These are phyloP conservation scores for Sporothrix dimorphospora DNA, from an alignment of 2,329 filamentous ascomycete genomes.

Conservation along the genomic window DNA sequence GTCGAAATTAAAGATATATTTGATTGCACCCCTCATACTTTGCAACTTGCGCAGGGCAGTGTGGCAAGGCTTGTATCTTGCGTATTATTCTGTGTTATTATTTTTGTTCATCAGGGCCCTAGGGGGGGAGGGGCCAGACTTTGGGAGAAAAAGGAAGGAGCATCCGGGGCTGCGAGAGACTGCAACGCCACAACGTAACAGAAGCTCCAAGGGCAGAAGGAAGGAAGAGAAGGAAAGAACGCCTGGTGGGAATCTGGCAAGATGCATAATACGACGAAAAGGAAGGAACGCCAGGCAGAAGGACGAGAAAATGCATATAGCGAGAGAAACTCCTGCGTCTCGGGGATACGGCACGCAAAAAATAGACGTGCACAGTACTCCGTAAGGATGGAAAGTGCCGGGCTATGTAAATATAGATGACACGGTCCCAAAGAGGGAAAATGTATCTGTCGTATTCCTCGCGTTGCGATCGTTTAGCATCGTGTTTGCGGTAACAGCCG, in stretches of 20 bases:
- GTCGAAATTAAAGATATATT: background rate
- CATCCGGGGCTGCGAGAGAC: background rate
- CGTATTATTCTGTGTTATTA: background rate
- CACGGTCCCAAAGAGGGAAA: background rate
- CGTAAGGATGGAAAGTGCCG: background rate
- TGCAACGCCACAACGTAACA: background rate
- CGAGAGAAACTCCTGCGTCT: background rate
- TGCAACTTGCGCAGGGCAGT: conserved; percentile 6
- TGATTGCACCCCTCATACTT: background rate
- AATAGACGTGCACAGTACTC: background rate
- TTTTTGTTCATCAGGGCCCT: background rate
- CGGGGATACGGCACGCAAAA: background rate
- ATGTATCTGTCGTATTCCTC: conserved; percentile 3
- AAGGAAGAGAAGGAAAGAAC: background rate
- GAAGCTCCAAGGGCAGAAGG: background rate
- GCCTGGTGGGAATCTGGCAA: background rate
- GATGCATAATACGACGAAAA: background rate
- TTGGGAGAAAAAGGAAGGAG: background rate
- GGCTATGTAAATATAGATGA: background rate
- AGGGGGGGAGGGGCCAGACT: background rate
- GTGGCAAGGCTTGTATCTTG: background rate
- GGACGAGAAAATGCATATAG: background rate
- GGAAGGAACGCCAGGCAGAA: background rate
- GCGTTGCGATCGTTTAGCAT: background rate
- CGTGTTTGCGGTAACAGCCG: background rate